phyloP scores from a whole-genome alignment of 768 basidiomycete species.

The Mycena amicta region DNA sequence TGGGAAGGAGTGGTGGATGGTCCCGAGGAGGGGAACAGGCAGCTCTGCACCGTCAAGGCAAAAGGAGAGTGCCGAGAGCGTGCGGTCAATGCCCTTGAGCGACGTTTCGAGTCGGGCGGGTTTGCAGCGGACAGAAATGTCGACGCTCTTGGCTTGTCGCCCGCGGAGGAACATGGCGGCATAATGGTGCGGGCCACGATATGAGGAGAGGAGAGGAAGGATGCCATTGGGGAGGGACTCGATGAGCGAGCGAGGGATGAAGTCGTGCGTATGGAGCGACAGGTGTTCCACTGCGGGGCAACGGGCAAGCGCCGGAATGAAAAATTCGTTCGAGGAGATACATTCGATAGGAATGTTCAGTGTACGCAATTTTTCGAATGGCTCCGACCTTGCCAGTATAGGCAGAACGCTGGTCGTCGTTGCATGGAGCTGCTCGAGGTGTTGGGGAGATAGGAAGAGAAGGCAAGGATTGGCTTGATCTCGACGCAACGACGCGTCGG shows the following conservation, averaged over 20 bases:
- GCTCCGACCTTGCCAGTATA: conserved; percentile 21
- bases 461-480: conserved; percentile 9
- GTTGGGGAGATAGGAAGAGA: conserved; percentile 29
- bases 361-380: conserved; percentile 23
- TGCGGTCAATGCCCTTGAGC: conserved; percentile 7
- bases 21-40: conserved; percentile 9
- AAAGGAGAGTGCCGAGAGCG: conserved; percentile 12
- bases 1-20: conserved; percentile 15
- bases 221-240: conserved; percentile 15
- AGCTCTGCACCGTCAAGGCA: conserved; percentile 15
- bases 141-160: conserved; percentile 10
- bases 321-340: conserved; percentile 27
- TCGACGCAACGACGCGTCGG: conserved; percentile 9
- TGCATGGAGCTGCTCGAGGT: conserved; percentile 33
- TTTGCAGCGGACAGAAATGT: conserved; percentile 12
- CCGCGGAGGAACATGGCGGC: conserved; percentile 11
- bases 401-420: conserved; percentile 35
- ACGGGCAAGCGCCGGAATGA: conserved; percentile 28
- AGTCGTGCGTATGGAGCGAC: conserved; percentile 9
- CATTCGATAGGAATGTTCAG: conserved; percentile 32
- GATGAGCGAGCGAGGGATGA: conserved; percentile 5
- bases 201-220: conserved; percentile 14
- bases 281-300: conserved; percentile 34
- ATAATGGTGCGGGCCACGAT: conserved; percentile 13
- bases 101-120: conserved; percentile 9